phyloP scores from a whole-genome alignment of 1,284 basidiomycete genomes.

The Cryptococcus sp. region DNA sequence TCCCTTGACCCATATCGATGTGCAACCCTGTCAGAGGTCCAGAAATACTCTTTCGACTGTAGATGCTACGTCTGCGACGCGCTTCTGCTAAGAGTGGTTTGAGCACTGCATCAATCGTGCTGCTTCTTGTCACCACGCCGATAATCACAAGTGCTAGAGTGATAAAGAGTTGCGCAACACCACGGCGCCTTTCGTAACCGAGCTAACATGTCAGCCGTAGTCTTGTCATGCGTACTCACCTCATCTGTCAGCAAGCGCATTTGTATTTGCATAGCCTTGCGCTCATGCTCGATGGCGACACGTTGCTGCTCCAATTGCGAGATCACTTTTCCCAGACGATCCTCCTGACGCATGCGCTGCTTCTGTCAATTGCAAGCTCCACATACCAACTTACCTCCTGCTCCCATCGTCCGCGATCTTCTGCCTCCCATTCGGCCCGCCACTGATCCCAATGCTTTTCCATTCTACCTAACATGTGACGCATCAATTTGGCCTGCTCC shows the following conservation, averaged over 20 bases:
- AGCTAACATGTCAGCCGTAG: constrained; percentile 17
- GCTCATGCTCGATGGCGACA: constrained; percentile 36
- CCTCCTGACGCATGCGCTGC: constrained; percentile 46
- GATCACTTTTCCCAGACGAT: constrained; percentile 38
- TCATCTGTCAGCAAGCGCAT: constrained; percentile 42
- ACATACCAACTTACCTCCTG: constrained; percentile 31
- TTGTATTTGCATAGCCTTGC: constrained; percentile 31
- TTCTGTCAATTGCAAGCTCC: neutral
- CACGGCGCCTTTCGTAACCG: constrained; percentile 44
- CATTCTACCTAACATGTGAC: constrained; percentile 73
- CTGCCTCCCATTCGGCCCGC: constrained; percentile 29
- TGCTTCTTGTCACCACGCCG: constrained; percentile 34
- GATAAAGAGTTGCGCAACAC: constrained; percentile 44
- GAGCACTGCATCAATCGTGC: constrained; percentile 41
- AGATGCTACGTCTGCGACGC: constrained; percentile 24
- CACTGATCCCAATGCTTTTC: constrained; percentile 55
- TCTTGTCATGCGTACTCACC: constrained; percentile 15
- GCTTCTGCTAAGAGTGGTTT: constrained; percentile 36
- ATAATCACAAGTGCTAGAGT: constrained; percentile 41
- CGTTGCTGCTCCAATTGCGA: constrained; percentile 46
- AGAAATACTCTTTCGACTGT: constrained; percentile 12
- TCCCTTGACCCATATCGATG: constrained; percentile 38
- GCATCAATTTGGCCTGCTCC: constrained; percentile 77
- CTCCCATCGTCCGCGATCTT: constrained; percentile 32
- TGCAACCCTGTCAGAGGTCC: constrained; percentile 41